A percentile compares a stretch with the other conserved stretches of the same genome.
Evolutionary conservation across 1,284 basidiomycete species (phyloP).

Genomic region (Earliella scabrosa): DNA sequence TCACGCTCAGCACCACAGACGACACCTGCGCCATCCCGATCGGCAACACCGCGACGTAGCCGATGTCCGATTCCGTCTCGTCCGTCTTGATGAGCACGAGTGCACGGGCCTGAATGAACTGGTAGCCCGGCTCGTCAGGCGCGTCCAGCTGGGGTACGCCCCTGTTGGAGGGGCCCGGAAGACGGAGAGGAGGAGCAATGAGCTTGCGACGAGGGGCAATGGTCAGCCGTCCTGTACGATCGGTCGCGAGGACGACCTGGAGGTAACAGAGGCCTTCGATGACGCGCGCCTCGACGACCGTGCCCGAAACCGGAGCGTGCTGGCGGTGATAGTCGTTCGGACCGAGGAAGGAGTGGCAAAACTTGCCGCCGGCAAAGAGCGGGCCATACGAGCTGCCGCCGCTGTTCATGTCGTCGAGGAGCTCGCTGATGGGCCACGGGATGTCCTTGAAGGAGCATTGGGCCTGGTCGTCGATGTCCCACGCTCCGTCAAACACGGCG

Average conservation of each 20-base stretch:
- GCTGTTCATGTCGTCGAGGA: constrained; percentile 16
- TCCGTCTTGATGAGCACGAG: constrained; percentile 25
- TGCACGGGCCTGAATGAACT: constrained; percentile 30
- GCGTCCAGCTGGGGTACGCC: constrained; percentile 21
- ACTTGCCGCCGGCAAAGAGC: constrained; percentile 22
- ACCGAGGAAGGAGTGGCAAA: constrained; percentile 27
- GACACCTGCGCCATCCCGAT: constrained; percentile 32
- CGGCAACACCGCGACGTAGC: constrained; percentile 29
- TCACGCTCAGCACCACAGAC: constrained; percentile 25
- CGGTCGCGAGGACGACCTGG: too few relatives aligned
- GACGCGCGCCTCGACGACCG: constrained; percentile 23
- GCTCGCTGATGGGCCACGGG: constrained; percentile 23
- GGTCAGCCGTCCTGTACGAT: too few relatives aligned
- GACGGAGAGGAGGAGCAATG: too few relatives aligned
- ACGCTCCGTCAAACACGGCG: constrained; percentile 21
- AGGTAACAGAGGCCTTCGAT: constrained; percentile 28
- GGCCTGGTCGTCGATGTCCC: constrained; percentile 18
- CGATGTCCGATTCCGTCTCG: constrained; percentile 21
- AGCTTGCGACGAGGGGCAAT: too few relatives aligned
- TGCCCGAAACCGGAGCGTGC: constrained; percentile 27
- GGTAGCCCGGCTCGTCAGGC: constrained; percentile 28
- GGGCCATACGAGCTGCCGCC: constrained; percentile 1
- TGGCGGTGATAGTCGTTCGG: constrained; percentile 29
- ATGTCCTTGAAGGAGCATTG: constrained; percentile 21
- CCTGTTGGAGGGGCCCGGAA: neutral